Evolutionary conservation across 2,329 filamentous ascomycete genomes (phyloP), one percentile per base, ranked within the genome.

Genomic region (Nigrospora sphaerica): DNA sequence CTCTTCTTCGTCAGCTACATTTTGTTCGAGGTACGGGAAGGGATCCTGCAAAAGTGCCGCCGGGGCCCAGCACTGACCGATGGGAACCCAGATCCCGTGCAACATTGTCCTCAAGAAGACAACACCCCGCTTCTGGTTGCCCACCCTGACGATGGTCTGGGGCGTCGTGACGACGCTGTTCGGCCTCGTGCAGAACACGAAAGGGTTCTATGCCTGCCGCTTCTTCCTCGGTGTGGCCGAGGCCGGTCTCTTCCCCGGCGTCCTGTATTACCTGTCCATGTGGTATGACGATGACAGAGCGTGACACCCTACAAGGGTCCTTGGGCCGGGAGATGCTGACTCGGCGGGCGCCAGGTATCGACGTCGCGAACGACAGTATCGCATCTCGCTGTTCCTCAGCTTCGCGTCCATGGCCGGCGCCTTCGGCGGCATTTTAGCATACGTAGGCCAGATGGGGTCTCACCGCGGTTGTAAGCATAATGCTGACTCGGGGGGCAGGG

Each of bases 1-100:
- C 60, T 86, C 0, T 87, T 85, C 60, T 87, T 87, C 56, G 65
- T 80, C 36, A 75, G 75, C 38, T 81, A 80, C 48, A 75, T 79
- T 2, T 54, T 79, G 12, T 80, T 80, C 37, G 77, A 81, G 55
- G 72, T 73, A 39, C 37, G 58, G 33, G 2, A 6, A 28, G 23
- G 10, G 5, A 7, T 28, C 5, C 5, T 2, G 6, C 4, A 7
- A 28, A 23, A 6, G 19, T 28, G 23, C 23, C 23, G 10, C 7
- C 19, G 23, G 23, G 23, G 5, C 23, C 23, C 23, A 28, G 10
- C 23, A 9, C 7, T 28, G 58, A 44, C 42, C n/a, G 66, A 78
- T 0, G 63, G n/a, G 81, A 16, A 80, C 80, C 51, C 80, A 84
- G 56, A 72, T 73, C 0, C 54, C 80, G 39, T 83, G 79, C 14